Conservation (phyloP, 148 eudicot species). For the Rheum nobile region DNA sequence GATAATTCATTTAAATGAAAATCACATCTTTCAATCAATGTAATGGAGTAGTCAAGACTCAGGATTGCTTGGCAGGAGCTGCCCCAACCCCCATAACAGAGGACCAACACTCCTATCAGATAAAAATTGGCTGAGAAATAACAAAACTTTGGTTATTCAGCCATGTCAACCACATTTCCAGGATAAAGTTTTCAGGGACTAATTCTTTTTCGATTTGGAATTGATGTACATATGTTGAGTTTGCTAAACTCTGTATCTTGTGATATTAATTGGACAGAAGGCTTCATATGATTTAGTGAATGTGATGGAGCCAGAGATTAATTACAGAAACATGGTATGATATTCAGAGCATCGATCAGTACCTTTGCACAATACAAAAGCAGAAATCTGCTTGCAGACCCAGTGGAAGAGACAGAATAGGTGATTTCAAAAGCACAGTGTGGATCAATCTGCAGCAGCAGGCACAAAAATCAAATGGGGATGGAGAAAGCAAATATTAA, state of each 20-base stretch:
- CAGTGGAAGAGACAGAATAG: slow-evolving; percentile 44
- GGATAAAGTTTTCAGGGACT: background rate
- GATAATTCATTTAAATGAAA: background rate
- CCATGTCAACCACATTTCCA: background rate
- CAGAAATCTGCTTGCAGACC: slow-evolving; percentile 74
- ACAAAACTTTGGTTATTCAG: background rate
- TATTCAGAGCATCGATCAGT: slow-evolving; percentile 8
- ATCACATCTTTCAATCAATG: background rate
- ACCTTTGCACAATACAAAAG: slow-evolving; percentile 81
- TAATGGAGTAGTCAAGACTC: background rate
- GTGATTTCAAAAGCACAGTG: slow-evolving; percentile 81
- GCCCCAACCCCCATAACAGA: background rate
- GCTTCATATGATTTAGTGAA: background rate
- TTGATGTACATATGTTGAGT: background rate
- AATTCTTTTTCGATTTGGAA: background rate
- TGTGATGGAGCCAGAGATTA: background rate
- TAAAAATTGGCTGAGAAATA: background rate
- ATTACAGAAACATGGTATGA: background rate
- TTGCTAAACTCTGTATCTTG: background rate
- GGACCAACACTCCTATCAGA: background rate
- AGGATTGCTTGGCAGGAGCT: background rate
- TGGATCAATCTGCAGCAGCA: slow-evolving; percentile 68
- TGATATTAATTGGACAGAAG: background rate
- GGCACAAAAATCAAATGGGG: background rate
- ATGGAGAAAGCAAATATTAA: background rate